Evolutionary conservation across 805 yeast genomes (phyloP), one percentile per base, ranked within the genome.

Genomic region (Teunomyces lycoperdinae): DNA sequence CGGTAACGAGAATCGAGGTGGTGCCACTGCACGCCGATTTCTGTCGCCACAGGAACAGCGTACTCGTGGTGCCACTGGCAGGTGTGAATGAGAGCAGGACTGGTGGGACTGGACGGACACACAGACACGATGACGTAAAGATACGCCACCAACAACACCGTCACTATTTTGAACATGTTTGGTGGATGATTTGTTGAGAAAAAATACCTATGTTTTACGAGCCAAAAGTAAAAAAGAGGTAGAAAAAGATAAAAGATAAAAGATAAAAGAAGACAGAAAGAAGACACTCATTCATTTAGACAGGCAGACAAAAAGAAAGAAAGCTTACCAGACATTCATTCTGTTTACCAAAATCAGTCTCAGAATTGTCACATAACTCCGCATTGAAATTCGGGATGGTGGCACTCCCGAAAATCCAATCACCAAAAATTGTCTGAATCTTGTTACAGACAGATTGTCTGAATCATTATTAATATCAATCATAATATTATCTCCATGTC

Each of bases 141-240:
- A 33, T 48, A 48, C 26, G 45, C 46, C 33, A 44, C 29, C 14
- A 42, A 17, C 29, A 40, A 40, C 48, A 39, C 42, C n/a, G 45
- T 16, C 27, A 30, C 43, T 29, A 29, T 9, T 14, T 32, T 32
- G n/a, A 33, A 32, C 24, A 43, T 29, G 17, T 24, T 11, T 42
- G 30, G 42, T 9, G 32, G 11, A 39, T 9, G 31, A 13, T n/a
- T 9, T 14, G 42, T 26, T 26, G 20, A 26, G 24, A 33, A 42
- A 30, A 17, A 9, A 17, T 42, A 27, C 24, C 31, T 13, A 31
- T 30, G 36, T 17, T 30, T 30, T n/a, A 17, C 24, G 24, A 16
- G 38, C 3, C 20, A 17, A 33, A 10, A 14, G 36, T 17, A 33
- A 24, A 33, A 14, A 33, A 3, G 20, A 10, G n/a, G 16, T 9